These are phyloP conservation scores for Amanita pseudoporphyria DNA, from an alignment of 768 basidiomycete genomes.

Conservation along the genomic window DNA sequence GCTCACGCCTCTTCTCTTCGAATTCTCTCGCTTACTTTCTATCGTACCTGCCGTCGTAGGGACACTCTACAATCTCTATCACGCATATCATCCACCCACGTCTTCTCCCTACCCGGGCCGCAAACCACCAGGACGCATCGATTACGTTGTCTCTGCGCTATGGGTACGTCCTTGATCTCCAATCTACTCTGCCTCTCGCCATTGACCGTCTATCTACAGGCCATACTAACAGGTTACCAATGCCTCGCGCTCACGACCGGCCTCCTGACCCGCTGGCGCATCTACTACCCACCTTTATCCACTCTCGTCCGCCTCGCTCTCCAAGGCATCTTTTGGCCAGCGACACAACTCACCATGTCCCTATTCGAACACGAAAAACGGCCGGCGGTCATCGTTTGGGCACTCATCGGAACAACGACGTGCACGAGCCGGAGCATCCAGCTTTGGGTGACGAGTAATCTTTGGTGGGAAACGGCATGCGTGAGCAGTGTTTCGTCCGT, in stretches of 20 bases:
- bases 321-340: slow-evolving; percentile 92
- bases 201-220: no score
- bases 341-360: slow-evolving; percentile 76
- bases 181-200: slow-evolving; percentile 28
- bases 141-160: slow-evolving; percentile 57
- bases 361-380: slow-evolving; percentile 60
- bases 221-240: slow-evolving; percentile 50
- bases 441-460: slow-evolving; percentile 94
- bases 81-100: slow-evolving; percentile 39
- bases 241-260: slow-evolving; percentile 85
- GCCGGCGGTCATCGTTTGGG: slow-evolving; percentile 86
- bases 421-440: slow-evolving; percentile 76
- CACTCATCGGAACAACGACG: slow-evolving; percentile 83
- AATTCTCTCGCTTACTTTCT: slow-evolving; percentile 58
- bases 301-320: slow-evolving; percentile 89
- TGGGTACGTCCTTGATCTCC: slow-evolving; percentile 46
- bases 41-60: slow-evolving; percentile 68
- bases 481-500: slow-evolving; percentile 4
- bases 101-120: slow-evolving; percentile 30
- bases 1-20: slow-evolving; percentile 54
- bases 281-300: slow-evolving; percentile 82
- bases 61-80: slow-evolving; percentile 51
- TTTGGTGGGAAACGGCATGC: slow-evolving; percentile 36
- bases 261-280: slow-evolving; percentile 80
- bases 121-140: slow-evolving; percentile 42